A percentile compares a stretch with the other conserved stretches of the same genome.
Evolutionary conservation across 495 filamentous ascomycete species (phyloP).

Genomic region (Cairneyella variabilis): DNA sequence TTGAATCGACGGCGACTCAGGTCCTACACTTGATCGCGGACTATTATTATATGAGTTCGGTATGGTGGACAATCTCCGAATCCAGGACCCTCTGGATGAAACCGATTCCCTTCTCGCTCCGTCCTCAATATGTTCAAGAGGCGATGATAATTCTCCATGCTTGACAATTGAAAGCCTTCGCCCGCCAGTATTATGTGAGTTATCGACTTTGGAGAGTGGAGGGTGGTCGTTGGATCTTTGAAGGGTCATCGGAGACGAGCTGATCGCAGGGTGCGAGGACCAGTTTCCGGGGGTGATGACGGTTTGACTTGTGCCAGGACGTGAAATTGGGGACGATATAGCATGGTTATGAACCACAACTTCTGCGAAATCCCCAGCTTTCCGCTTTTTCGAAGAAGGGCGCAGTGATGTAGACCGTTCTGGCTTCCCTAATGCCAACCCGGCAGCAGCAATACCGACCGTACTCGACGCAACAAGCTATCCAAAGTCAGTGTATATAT

Average conservation of each 20-base stretch:
- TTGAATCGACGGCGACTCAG: slow-evolving; percentile 64
- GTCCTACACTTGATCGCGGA: slow-evolving; percentile 58
- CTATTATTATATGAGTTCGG: slow-evolving; percentile 72
- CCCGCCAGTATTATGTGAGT: slow-evolving; percentile 29
- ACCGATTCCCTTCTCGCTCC: slow-evolving; percentile 39
- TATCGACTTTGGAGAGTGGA: slow-evolving; percentile 28
- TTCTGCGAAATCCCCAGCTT: slow-evolving; percentile 35
- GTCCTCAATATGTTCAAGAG: slow-evolving; percentile 27
- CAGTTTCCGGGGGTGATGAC: slow-evolving; percentile 29
- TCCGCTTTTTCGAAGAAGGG: slow-evolving; percentile 39
- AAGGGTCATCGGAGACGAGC: slow-evolving; percentile 24
- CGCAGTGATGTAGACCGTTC: slow-evolving; percentile 32
- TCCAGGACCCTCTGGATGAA: slow-evolving; percentile 67
- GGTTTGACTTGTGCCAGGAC: slow-evolving; percentile 32
- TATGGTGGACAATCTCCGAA: slow-evolving; percentile 66
- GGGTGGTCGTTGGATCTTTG: slow-evolving; percentile 26
- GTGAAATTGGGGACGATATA: slow-evolving; percentile 31
- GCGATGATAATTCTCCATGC: slow-evolving; percentile 29
- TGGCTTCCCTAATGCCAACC: slow-evolving; percentile 49
- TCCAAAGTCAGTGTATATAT: slow-evolving; percentile 8
- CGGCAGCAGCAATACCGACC: slow-evolving; percentile 55
- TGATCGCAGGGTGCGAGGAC: slow-evolving; percentile 24
- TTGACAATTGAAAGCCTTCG: slow-evolving; percentile 44
- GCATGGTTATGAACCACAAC: slow-evolving; percentile 32
- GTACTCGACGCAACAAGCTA: slow-evolving; percentile 57